These are phyloP conservation scores for Lachancea dasiensis DNA, from an alignment of 805 yeast species.

Conservation along the genomic window DNA sequence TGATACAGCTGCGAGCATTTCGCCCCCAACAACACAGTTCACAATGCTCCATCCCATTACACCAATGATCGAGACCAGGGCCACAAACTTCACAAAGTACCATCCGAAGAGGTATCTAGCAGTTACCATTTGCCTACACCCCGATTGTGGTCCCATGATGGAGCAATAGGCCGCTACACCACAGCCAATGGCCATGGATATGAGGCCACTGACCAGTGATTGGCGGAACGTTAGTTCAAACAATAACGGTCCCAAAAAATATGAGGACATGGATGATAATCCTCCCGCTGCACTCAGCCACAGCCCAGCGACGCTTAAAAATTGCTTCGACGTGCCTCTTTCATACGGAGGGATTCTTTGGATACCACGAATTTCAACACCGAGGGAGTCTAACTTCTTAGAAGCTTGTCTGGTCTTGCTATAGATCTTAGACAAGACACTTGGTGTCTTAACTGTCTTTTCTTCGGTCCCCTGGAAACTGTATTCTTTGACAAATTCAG, in stretches of 20 bases:
- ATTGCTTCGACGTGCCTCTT: slow-evolving; percentile 40
- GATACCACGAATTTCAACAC: slow-evolving; percentile 77
- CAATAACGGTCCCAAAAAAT: slow-evolving; percentile 65
- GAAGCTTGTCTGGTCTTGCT: slow-evolving; percentile 30
- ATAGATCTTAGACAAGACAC: not conserved
- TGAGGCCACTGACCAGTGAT: slow-evolving; percentile 53
- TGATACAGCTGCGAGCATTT: slow-evolving; percentile 62
- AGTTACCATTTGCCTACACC: slow-evolving; percentile 82
- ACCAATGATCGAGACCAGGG: slow-evolving; percentile 66
- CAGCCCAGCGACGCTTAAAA: slow-evolving; percentile 53
- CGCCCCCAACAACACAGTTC: slow-evolving; percentile 86
- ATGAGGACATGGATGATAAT: slow-evolving; percentile 83
- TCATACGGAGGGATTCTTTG: slow-evolving; percentile 67
- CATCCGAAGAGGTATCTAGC: slow-evolving; percentile 79
- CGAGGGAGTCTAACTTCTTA: slow-evolving; percentile 43
- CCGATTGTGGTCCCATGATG: slow-evolving; percentile 85
- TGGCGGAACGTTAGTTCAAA: slow-evolving; percentile 66
- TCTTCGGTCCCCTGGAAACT: slow-evolving; percentile 1
- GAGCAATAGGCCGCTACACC: slow-evolving; percentile 76
- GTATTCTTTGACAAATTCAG: slow-evolving; percentile 2
- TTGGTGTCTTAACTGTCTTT: not conserved
- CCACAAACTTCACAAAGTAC: slow-evolving; percentile 74
- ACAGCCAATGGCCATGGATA: slow-evolving; percentile 66
- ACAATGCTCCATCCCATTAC: slow-evolving; percentile 92
- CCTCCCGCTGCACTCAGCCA: slow-evolving; percentile 89